Evolutionary conservation across 495 filamentous ascomycete species (phyloP).

Genomic region (Halenospora varia): DNA sequence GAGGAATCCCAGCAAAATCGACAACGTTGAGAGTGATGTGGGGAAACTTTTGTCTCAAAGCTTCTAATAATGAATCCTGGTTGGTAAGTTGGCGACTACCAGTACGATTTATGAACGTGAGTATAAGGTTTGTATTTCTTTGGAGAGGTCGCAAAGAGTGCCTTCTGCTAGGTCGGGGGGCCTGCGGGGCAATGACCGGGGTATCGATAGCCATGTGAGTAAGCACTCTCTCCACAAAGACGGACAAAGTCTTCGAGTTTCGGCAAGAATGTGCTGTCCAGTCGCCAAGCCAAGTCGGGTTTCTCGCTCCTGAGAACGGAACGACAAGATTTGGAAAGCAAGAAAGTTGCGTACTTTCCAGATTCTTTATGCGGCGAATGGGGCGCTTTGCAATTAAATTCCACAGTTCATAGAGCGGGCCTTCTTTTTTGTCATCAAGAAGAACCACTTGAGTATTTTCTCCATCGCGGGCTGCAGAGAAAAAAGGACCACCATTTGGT

Average conservation of each 20-base stretch:
- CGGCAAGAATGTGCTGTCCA: neutral
- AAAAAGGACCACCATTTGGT: neutral
- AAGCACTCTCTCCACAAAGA: neutral
- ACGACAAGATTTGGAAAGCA: neutral
- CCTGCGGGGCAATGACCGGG: no score
- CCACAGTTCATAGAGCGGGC: constrained; percentile 8
- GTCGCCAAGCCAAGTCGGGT: constrained; percentile 6
- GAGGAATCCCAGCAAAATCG: constrained; percentile 32
- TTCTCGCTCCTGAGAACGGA: constrained; percentile 1
- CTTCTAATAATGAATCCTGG: constrained; percentile 21
- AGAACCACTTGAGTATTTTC: constrained; percentile 1
- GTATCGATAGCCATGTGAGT: neutral
- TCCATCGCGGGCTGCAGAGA: neutral
- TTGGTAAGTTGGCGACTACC: constrained; percentile 24
- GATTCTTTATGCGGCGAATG: neutral
- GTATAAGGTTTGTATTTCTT: neutral
- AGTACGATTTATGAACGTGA: constrained; percentile 33
- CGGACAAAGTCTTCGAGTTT: neutral
- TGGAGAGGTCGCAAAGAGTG: no score
- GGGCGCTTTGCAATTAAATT: neutral
- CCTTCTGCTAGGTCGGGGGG: no score
- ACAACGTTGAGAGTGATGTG: constrained; percentile 27
- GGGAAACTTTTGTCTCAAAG: constrained; percentile 18
- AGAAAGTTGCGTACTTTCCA: neutral
- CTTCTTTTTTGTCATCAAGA: neutral